Percentiles rank a stretch among this genome's conserved stretches.
Conservation (phyloP, 495 filamentous ascomycete species). For the Pseudoneurospora amorphoporcata region DNA sequence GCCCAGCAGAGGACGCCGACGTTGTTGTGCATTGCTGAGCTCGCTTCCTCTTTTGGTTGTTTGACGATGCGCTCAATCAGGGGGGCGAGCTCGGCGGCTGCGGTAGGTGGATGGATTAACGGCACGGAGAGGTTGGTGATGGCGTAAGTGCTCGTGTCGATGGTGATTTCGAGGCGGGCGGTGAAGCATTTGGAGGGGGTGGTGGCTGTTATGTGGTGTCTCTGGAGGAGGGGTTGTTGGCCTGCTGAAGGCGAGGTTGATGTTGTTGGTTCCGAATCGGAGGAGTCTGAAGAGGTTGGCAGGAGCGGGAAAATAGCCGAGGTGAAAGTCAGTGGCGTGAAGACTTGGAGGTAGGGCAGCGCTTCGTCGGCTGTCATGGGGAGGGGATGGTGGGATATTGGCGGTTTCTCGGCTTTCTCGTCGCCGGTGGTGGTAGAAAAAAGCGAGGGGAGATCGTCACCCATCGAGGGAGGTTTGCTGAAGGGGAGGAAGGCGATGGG, state of each 20-base stretch:
- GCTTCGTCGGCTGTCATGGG: slow-evolving; percentile 39
- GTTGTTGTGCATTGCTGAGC: slow-evolving; percentile 30
- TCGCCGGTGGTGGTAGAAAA: neutral
- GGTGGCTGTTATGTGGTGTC: slow-evolving; percentile 28
- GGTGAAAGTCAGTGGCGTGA: slow-evolving; percentile 43
- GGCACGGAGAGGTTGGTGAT: slow-evolving; percentile 31
- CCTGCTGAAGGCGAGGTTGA: neutral
- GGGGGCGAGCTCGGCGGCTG: slow-evolving; percentile 29
- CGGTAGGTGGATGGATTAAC: slow-evolving; percentile 28
- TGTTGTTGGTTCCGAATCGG: neutral
- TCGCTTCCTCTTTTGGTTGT: slow-evolving; percentile 2
- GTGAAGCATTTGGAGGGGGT: slow-evolving; percentile 28
- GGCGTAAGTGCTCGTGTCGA: slow-evolving; percentile 29
- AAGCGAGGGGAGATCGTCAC: neutral
- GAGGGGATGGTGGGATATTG: slow-evolving; percentile 43
- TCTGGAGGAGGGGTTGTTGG: slow-evolving; percentile 23
- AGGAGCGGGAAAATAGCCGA: slow-evolving; percentile 36
- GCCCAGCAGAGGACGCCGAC: slow-evolving; percentile 37
- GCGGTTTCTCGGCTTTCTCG: slow-evolving; percentile 15
- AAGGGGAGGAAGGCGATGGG: slow-evolving; percentile 43
- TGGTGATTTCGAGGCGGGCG: slow-evolving; percentile 36
- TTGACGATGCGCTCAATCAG: slow-evolving; percentile 26
- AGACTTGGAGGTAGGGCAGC: slow-evolving; percentile 46
- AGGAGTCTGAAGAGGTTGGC: neutral
- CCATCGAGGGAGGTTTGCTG: slow-evolving; percentile 16